A percentile compares a stretch with the other conserved stretches of the same genome.
Conservation (phyloP, 139 green algal genomes). For the Chlamydomonas incerta region DNA sequence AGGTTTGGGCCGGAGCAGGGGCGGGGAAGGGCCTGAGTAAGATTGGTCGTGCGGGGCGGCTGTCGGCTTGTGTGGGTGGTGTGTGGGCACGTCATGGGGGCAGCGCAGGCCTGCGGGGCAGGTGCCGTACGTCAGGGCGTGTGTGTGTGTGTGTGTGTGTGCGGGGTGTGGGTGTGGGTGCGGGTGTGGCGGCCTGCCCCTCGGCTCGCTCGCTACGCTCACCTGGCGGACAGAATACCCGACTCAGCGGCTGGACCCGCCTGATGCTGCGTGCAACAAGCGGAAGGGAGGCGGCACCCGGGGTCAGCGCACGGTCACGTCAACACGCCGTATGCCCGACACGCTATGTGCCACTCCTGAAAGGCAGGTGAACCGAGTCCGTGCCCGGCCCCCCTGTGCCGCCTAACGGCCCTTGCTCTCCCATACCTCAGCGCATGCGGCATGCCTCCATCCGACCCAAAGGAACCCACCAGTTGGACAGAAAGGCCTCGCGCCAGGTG, state of each 20-base stretch:
- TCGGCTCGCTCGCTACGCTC: too few species aligned
- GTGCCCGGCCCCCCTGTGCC: too few species aligned
- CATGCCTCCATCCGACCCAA: too few species aligned
- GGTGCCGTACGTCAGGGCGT: too few species aligned
- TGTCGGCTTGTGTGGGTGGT: background rate
- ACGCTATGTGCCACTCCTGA: background rate
- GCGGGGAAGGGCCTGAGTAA: too few species aligned
- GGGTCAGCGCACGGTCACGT: background rate
- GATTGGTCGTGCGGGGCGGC: too few species aligned
- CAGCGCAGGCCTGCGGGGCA: too few species aligned
- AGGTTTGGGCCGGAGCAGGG: too few species aligned
- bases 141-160: background rate
- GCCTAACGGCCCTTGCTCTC: background rate
- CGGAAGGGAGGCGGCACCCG: background rate
- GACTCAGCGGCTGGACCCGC: conserved; percentile 15
- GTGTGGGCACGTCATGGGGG: too few species aligned
- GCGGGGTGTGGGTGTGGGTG: background rate
- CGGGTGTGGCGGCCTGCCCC: too few species aligned
- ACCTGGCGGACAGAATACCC: conserved; percentile 35
- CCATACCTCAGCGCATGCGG: background rate
- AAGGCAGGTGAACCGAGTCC: too few species aligned
- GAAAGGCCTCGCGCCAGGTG: conserved; percentile 64
- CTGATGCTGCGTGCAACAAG: background rate
- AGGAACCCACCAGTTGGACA: conserved; percentile 58
- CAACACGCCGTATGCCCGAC: background rate